Base-by-base conservation (phyloP, 1,284 basidiomycete species). In the Termitomyces sp. region DNA sequence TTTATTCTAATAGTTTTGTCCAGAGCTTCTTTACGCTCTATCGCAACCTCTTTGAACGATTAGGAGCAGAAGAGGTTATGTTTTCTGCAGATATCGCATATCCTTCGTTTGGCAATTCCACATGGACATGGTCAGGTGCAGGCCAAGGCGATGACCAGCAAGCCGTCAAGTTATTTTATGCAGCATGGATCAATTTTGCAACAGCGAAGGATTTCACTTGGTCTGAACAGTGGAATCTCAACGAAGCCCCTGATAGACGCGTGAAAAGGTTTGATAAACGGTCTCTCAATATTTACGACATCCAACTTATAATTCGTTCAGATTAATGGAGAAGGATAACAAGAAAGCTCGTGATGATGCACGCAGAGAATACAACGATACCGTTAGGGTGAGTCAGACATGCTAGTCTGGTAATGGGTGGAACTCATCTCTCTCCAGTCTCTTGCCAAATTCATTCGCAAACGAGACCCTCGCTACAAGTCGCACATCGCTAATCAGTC, bases 281-380 rank as follows among this genome's bases (percentile, higher is more conserved):
- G 41, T n/a, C 33, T 45, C n/a, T n/a, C 34, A 19, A 43, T 38
- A 42, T 30, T 7, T 34, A 52, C 45, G 33, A 5, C 38, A 11
- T 18, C 26, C 21, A 46, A 21, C 21, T 30, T 46, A 26, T 54
- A n/a, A 57, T 43, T 30, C 50, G 33, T 57, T 31, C 40, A 88
- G 92, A 57, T 64, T 93, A 35, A 95, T 99, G 88, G 97, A 99
- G 67, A 91, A 88, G 64, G 97, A 98, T 62, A 99, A 99, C 69
- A 93, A 92, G 70, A 93, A 93, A 62, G 82, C 84, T 7, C 79
- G 95, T 13, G 93, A 97, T 37, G 88, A 91, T 39, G 88, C 90
- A 5, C 79, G 90, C 35, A 83, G 83, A 64, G 96, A 99, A 60
- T 99, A 97, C 69, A 98, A 96, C 62, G 95, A 98, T 42, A 88